Conservation (phyloP, 495 filamentous ascomycete species). For the Amphirosellinia nigrospora region DNA sequence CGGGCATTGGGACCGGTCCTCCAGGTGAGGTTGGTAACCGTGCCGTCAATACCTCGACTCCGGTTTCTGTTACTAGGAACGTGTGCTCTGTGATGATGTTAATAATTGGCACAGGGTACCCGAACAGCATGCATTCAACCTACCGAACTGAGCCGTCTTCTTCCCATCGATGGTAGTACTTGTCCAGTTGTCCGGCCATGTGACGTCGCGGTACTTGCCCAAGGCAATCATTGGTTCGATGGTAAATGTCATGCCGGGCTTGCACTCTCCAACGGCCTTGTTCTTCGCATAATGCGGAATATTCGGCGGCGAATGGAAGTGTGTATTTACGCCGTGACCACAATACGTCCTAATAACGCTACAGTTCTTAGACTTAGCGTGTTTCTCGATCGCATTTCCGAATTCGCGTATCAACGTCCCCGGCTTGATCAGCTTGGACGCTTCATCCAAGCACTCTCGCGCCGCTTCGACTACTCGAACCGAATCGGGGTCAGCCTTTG, state of each 20-base stretch:
- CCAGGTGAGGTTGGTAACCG: constrained; percentile 82
- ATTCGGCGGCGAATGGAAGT: constrained; percentile 86
- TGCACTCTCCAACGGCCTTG: constrained; percentile 85
- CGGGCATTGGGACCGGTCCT: constrained; percentile 75
- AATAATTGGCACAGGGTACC: neutral
- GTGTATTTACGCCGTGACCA: constrained; percentile 83
- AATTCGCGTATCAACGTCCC: constrained; percentile 85
- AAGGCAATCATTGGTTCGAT: constrained; percentile 93
- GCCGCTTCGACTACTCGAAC: constrained; percentile 87
- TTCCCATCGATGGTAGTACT: constrained; percentile 82
- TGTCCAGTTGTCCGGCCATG: constrained; percentile 93
- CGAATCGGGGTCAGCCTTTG: constrained; percentile 73
- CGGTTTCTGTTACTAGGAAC: constrained; percentile 88
- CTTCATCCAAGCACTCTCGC: constrained; percentile 79
- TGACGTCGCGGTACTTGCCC: constrained; percentile 79
- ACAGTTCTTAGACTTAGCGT: constrained; percentile 77
- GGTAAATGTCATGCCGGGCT: constrained; percentile 90
- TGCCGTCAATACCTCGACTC: constrained; percentile 92
- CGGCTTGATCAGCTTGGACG: constrained; percentile 84
- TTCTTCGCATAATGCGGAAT: constrained; percentile 90
- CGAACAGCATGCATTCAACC: constrained; percentile 25
- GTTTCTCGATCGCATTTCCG: constrained; percentile 83
- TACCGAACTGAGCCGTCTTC: constrained; percentile 81
- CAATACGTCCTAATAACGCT: constrained; percentile 90
- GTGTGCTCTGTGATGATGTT: constrained; percentile 74